phyloP scores from a whole-genome alignment of 352 stramenopile species.

The Phytopythium oedochilum region DNA sequence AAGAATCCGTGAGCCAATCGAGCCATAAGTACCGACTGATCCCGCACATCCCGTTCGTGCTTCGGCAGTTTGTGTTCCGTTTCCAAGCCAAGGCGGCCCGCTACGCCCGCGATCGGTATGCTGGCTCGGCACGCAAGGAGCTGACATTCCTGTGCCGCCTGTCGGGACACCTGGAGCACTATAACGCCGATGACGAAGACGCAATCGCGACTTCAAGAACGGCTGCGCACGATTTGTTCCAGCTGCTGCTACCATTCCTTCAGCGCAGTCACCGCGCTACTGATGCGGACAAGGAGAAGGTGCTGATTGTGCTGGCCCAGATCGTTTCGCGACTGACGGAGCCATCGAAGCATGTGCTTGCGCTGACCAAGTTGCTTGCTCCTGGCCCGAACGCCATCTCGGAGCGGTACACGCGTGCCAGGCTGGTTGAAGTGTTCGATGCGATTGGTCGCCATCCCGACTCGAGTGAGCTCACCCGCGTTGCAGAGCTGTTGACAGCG shows the following conservation, averaged over 20 bases:
- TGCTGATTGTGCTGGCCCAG: slow-evolving; percentile 64
- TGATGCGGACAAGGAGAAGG: slow-evolving; percentile 71
- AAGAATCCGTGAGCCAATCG: slow-evolving; percentile 10
- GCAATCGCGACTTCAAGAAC: slow-evolving; percentile 3
- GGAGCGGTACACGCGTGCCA: slow-evolving; percentile 49
- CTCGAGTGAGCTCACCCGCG: slow-evolving; percentile 25
- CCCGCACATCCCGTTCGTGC: slow-evolving; percentile 71
- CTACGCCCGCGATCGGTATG: slow-evolving; percentile 69
- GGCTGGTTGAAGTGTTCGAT: slow-evolving; percentile 67
- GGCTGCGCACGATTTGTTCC: slow-evolving; percentile 75
- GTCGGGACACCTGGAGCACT: slow-evolving; percentile 51
- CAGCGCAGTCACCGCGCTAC: slow-evolving; percentile 79
- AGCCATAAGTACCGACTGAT: slow-evolving; percentile 29
- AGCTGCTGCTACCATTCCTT: slow-evolving; percentile 80
- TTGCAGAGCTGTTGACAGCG: slow-evolving; percentile 40
- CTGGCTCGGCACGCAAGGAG: slow-evolving; percentile 78
- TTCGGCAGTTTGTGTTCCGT: slow-evolving; percentile 74
- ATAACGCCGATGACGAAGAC: slow-evolving; percentile 18
- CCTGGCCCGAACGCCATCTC: slow-evolving; percentile 71
- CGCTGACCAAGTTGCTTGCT: slow-evolving; percentile 71
- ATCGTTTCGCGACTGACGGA: slow-evolving; percentile 74
- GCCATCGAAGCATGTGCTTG: slow-evolving; percentile 67
- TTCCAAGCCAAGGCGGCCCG: slow-evolving; percentile 80
- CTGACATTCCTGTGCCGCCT: slow-evolving; percentile 77
- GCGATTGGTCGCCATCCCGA: slow-evolving; percentile 45